A percentile compares a stretch with the other conserved stretches of the same genome.
phyloP scores from a whole-genome alignment of 257 asterid genomes.

The Salvia hispanica region DNA sequence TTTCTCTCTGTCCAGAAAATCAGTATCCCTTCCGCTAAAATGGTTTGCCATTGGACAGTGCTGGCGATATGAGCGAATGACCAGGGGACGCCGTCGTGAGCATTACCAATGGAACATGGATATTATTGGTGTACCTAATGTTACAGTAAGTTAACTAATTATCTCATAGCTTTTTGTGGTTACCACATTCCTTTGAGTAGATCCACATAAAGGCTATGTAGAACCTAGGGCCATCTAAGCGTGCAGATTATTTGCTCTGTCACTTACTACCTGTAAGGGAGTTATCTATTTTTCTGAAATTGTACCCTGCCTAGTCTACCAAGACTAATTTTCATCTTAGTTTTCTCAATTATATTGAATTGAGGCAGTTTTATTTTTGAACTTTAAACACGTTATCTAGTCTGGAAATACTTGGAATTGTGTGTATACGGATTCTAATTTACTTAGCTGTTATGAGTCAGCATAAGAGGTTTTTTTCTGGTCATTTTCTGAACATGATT shows the following conservation, averaged over 20 bases:
- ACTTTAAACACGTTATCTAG: neutral
- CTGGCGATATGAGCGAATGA: slow-evolving; percentile 99
- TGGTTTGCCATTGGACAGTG: slow-evolving; percentile 99
- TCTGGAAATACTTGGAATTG: neutral
- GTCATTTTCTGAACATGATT: slow-evolving; percentile 1
- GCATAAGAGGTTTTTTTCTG: neutral
- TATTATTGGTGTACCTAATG: slow-evolving; percentile 85
- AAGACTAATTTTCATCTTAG: neutral
- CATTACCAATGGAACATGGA: slow-evolving; percentile 99
- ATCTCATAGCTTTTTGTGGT: slow-evolving; percentile 1
- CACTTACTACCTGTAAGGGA: neutral
- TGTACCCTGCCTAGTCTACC: neutral
- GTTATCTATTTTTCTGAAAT: neutral
- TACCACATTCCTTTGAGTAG: neutral
- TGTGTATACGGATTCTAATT: neutral
- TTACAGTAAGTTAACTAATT: slow-evolving; percentile 56
- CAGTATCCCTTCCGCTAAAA: slow-evolving; percentile 83
- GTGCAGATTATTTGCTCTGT: neutral
- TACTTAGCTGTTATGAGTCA: neutral
- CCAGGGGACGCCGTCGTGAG: slow-evolving; percentile 96
- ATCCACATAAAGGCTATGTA: neutral
- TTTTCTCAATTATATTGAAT: neutral
- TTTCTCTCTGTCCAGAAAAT: slow-evolving; percentile 81
- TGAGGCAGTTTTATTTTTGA: neutral
- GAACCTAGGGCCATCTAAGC: slow-evolving; percentile 6